Evolutionary conservation across 345 rosid genomes (phyloP), one percentile per base, ranked within the genome.

Genomic region (Kandelia obovata): DNA sequence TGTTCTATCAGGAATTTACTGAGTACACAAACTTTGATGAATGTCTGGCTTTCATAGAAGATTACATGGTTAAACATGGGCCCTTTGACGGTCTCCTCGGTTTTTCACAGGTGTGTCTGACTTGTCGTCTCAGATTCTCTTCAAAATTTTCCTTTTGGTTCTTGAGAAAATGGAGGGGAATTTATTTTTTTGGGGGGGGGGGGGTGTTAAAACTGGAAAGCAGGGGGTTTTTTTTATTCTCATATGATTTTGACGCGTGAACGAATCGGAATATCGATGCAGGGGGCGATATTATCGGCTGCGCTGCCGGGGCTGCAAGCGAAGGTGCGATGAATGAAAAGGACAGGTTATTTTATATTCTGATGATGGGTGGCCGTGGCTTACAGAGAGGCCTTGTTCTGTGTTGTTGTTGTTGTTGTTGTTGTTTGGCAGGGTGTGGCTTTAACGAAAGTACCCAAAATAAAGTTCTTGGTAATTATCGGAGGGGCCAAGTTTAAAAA

Each of bases 61-160:
- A 89, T 67, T 80, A 61, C 37, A 84, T 89, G 83, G 78, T 86
- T 62, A 73, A 88, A 72, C 80, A 89, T 57, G 94, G 97, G 58
- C 97, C 97, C 0, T 87, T 91, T 52, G 92, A 93, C 74, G 98
- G 96, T 62, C 89, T 89, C 61, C 79, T 91, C 39, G 94, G 98
- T 32, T 92, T 92, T 71, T 92, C 98, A 0, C 98, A 89, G 92
- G 96, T 88, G 8, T 28, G 66, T 25, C 7, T 46, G 1, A 13
- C 26, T 5, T 34, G 19, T 16, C 51, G 0, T 28, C 43, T 37
- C 7, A 10, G 16, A n/a, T 32, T n/a, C 2, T 13, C 16, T 1
- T 5, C 23, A 4, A n/a, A 27, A 26, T 25, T 69, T 61, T 49
- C 52, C 53, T 49, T 72, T 69, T 57, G 73, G 23, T 59, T 57